Percentiles rank a stretch among this genome's conserved stretches.
These are phyloP conservation scores for Spathaspora passalidarum DNA, from an alignment of 805 yeast species.

Conservation along the genomic window DNA sequence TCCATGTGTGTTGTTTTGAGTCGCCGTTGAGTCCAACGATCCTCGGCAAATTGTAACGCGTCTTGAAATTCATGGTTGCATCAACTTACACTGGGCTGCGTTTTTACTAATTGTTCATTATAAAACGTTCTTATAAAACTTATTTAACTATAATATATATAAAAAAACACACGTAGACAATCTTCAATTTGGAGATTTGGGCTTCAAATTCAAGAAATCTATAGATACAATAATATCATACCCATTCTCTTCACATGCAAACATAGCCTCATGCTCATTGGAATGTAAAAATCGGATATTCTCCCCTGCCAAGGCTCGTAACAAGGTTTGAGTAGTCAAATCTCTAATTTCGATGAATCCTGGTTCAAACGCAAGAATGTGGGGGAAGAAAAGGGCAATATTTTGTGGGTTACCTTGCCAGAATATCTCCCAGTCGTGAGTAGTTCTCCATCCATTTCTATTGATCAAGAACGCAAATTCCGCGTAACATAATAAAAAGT, in stretches of 20 bases:
- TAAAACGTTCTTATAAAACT: neutral
- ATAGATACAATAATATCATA: slow-evolving; percentile 88
- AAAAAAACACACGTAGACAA: neutral
- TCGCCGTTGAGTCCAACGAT: neutral
- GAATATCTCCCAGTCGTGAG: slow-evolving; percentile 88
- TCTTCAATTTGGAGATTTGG: slow-evolving; percentile 16
- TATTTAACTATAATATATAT: neutral
- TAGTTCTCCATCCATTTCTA: slow-evolving; percentile 93
- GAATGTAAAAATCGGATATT: slow-evolving; percentile 86
- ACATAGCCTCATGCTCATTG: slow-evolving; percentile 88
- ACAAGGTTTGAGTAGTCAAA: slow-evolving; percentile 80
- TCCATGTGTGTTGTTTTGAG: neutral
- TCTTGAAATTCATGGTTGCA: neutral
- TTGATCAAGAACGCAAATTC: slow-evolving; percentile 95
- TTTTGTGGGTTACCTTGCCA: slow-evolving; percentile 97
- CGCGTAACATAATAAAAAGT: slow-evolving; percentile 83
- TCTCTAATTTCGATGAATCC: slow-evolving; percentile 90
- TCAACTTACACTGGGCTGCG: neutral
- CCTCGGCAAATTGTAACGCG: neutral
- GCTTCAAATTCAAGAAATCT: slow-evolving; percentile 74
- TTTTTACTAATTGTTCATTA: neutral
- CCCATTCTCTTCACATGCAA: slow-evolving; percentile 89
- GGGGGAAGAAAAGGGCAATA: slow-evolving; percentile 93
- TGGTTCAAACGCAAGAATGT: slow-evolving; percentile 84
- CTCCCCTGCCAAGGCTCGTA: slow-evolving; percentile 88